Evolutionary conservation across 2,329 filamentous ascomycete species (phyloP).

Genomic region (Taxawa tesnikishii): DNA sequence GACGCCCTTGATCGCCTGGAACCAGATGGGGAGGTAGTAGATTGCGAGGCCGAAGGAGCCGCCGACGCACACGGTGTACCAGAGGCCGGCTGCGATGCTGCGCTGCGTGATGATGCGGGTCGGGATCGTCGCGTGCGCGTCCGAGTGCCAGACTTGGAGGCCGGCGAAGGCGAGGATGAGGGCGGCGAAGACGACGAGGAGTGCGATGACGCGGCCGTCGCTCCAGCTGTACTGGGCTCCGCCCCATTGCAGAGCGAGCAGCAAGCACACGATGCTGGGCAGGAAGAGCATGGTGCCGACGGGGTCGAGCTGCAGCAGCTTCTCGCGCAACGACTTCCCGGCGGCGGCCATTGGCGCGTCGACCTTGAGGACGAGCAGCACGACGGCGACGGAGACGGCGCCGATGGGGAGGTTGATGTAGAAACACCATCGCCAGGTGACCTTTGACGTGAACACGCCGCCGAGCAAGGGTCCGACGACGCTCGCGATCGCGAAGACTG

Average conservation of each 20-base stretch:
- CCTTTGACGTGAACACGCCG: slow-evolving; percentile 23
- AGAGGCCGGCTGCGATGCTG: slow-evolving; percentile 26
- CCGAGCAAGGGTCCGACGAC: slow-evolving; percentile 35
- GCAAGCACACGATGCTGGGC: slow-evolving; percentile 32
- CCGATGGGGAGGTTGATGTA: slow-evolving; percentile 43
- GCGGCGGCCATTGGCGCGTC: slow-evolving; percentile 3
- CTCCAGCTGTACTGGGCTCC: slow-evolving; percentile 34
- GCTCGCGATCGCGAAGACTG: slow-evolving; percentile 35
- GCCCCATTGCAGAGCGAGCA: slow-evolving; percentile 39
- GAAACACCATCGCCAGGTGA: slow-evolving; percentile 38
- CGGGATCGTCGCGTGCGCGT: slow-evolving; percentile 30
- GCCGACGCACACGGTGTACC: slow-evolving; percentile 29
- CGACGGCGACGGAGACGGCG: slow-evolving; percentile 21
- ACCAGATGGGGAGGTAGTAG: slow-evolving; percentile 35
- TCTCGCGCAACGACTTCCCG: slow-evolving; percentile 8
- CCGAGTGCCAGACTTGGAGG: slow-evolving; percentile 30
- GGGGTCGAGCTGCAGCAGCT: slow-evolving; percentile 34
- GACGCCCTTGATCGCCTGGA: slow-evolving; percentile 36
- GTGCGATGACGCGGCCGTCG: slow-evolving; percentile 30
- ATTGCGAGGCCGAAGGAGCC: slow-evolving; percentile 31
- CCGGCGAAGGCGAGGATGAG: slow-evolving; percentile 27
- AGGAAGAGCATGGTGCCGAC: slow-evolving; percentile 33
- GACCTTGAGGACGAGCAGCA: slow-evolving; percentile 5
- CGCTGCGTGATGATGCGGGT: slow-evolving; percentile 33
- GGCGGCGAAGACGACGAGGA: slow-evolving; percentile 33